Conservation (phyloP, 306 rosid genomes). For the Oxytropis ochrocephala region DNA sequence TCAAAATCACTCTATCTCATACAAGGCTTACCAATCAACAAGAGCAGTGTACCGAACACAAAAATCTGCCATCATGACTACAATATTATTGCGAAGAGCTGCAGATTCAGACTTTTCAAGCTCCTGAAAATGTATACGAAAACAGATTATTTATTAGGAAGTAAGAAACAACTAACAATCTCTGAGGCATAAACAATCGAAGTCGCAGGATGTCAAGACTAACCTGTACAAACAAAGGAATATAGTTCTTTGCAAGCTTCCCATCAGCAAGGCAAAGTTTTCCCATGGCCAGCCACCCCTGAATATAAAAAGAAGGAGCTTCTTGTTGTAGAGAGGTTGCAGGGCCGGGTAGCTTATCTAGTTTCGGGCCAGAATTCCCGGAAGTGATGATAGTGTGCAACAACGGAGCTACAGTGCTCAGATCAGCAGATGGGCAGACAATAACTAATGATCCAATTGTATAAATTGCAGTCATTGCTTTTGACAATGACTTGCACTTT, state of each 20-base stretch:
- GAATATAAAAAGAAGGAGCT: conserved; percentile 75
- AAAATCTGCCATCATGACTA: conserved; percentile 84
- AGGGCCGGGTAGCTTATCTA: conserved; percentile 45
- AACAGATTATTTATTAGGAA: conserved; percentile 1
- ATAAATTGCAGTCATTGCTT: conserved; percentile 66
- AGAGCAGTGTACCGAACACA: conserved; percentile 92
- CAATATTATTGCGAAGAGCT: conserved; percentile 86
- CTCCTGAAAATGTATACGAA: conserved; percentile 41
- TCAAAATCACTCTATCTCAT: background rate
- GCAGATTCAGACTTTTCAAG: conserved; percentile 78
- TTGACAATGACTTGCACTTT: conserved; percentile 42
- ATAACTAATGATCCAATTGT: conserved; percentile 80
- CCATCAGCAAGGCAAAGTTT: conserved; percentile 92
- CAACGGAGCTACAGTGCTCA: conserved; percentile 46
- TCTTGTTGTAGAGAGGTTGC: conserved; percentile 42
- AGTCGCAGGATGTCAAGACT: background rate
- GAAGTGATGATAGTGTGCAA: conserved; percentile 74
- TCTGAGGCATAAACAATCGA: conserved; percentile 3
- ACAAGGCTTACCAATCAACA: conserved; percentile 78
- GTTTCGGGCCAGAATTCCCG: conserved; percentile 60
- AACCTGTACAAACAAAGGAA: conserved; percentile 89
- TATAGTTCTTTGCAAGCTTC: conserved; percentile 78
- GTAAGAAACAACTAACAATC: background rate
- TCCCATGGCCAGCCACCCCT: conserved; percentile 89
- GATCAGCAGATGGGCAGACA: conserved; percentile 65